Conservation (phyloP, 1,284 basidiomycete genomes). For the Malassezia caprae region DNA sequence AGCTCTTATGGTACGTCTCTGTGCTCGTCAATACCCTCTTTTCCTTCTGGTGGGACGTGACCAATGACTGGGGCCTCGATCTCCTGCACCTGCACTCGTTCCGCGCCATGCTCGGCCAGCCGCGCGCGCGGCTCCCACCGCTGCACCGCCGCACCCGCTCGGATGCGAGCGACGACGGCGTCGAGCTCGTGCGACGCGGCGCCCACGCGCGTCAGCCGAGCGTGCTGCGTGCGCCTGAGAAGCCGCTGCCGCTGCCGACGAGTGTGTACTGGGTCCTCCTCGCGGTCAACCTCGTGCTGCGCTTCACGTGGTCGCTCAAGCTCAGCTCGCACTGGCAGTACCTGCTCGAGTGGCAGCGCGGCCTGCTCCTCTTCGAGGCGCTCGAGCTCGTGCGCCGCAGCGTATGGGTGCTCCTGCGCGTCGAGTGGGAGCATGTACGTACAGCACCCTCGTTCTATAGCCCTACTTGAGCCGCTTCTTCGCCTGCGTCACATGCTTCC, state of each 20-base stretch:
- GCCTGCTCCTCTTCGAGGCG: slow-evolving; percentile 81
- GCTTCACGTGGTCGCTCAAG: slow-evolving; percentile 90
- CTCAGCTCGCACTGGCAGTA: slow-evolving; percentile 77
- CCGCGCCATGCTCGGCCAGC: slow-evolving; percentile 15
- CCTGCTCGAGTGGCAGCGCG: slow-evolving; percentile 66
- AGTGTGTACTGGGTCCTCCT: slow-evolving; percentile 73
- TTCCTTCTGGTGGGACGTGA: slow-evolving; percentile 98
- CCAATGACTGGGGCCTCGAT: slow-evolving; percentile 91
- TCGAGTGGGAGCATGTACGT: slow-evolving; percentile 55
- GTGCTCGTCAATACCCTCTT: slow-evolving; percentile 82
- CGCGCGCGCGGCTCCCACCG: slow-evolving; percentile 12
- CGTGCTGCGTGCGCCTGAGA: slow-evolving; percentile 52
- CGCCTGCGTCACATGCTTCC: slow-evolving; percentile 37
- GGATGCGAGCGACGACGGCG: neutral
- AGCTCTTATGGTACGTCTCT: slow-evolving; percentile 61
- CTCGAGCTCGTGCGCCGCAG: slow-evolving; percentile 79
- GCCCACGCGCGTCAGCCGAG: slow-evolving; percentile 11
- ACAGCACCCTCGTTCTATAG: neutral
- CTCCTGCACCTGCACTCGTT: slow-evolving; percentile 53
- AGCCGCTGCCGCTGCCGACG: slow-evolving; percentile 62
- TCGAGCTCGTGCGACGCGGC: neutral
- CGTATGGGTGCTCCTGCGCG: slow-evolving; percentile 91
- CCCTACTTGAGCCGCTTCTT: slow-evolving; percentile 34
- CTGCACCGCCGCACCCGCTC: slow-evolving; percentile 11
- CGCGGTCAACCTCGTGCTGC: slow-evolving; percentile 72